These are phyloP conservation scores for Adansonia madagascariensis DNA, from an alignment of 441 rosid species.

Conservation along the genomic window DNA sequence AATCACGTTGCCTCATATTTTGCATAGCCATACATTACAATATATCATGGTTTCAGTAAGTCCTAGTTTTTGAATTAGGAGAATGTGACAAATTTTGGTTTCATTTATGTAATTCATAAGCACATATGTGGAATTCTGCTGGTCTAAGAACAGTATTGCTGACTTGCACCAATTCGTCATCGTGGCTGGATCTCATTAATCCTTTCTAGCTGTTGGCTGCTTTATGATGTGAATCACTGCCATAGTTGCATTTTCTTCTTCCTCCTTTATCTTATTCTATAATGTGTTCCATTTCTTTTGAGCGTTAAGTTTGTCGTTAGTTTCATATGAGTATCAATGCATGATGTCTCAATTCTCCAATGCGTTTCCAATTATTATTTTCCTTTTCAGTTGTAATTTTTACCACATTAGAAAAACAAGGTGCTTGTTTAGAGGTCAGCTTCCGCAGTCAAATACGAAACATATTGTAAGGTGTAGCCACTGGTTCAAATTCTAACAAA, in stretches of 20 bases:
- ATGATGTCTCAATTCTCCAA: neutral
- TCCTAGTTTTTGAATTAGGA: conserved; percentile 19
- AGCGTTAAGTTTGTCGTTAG: neutral
- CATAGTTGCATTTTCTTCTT: neutral
- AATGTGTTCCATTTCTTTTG: neutral
- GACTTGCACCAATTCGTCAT: neutral
- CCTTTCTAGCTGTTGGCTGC: neutral
- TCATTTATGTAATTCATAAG: neutral
- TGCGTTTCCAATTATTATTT: neutral
- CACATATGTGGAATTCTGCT: neutral
- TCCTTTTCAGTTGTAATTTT: neutral
- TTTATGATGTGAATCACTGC: conserved; percentile 8
- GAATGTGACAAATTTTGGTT: neutral
- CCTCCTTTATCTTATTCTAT: neutral
- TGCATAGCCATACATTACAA: neutral
- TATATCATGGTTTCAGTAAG: neutral
- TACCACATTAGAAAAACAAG: neutral
- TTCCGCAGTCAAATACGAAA: neutral
- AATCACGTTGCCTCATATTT: conserved; percentile 13
- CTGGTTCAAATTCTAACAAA: neutral
- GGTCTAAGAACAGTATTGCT: neutral
- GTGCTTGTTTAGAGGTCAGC: conserved; percentile 1
- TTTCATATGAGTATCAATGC: neutral
- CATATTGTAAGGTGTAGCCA: conserved; percentile 3
- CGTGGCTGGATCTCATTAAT: neutral